Conservation (phyloP, 2,329 filamentous ascomycete genomes). For the Colletotrichum gigasporum region DNA sequence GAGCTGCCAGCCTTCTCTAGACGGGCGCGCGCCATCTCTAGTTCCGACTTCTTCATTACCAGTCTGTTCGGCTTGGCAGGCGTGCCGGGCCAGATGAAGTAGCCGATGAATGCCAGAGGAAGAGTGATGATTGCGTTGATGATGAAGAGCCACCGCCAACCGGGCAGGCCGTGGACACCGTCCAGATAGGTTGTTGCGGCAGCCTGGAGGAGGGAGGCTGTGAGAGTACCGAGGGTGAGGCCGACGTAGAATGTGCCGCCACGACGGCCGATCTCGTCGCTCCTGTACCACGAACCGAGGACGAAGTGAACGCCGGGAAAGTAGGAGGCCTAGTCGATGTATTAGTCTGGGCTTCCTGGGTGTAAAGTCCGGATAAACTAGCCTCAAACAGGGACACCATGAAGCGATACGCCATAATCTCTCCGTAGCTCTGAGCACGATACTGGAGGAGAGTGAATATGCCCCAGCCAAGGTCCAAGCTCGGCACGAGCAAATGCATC, state of each 20-base stretch:
- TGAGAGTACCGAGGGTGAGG: constrained; percentile 60
- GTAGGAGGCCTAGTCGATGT: constrained; percentile 39
- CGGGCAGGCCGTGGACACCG: constrained; percentile 54
- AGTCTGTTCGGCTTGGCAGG: constrained; percentile 56
- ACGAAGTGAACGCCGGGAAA: constrained; percentile 54
- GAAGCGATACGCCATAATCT: constrained; percentile 52
- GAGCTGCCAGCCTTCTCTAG: constrained; percentile 46
- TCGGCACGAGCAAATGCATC: constrained; percentile 60
- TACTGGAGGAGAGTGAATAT: constrained; percentile 66
- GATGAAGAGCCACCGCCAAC: constrained; percentile 68
- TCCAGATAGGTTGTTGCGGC: constrained; percentile 50
- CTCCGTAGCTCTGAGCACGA: constrained; percentile 56
- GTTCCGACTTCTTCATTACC: constrained; percentile 56
- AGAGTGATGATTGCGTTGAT: constrained; percentile 42
- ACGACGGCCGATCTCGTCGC: constrained; percentile 68
- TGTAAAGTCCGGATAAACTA: constrained; percentile 52
- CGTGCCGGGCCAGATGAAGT: constrained; percentile 10
- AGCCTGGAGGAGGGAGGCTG: constrained; percentile 59
- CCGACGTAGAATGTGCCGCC: constrained; percentile 69
- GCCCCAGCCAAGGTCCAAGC: constrained; percentile 63
- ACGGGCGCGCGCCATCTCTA: constrained; percentile 54
- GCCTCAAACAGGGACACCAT: constrained; percentile 50
- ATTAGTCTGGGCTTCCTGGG: constrained; percentile 48
- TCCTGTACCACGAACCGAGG: constrained; percentile 66
- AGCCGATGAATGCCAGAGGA: constrained; percentile 6